phyloP scores from a whole-genome alignment of 257 asterid species.

The Jaltomata sinuosa region DNA sequence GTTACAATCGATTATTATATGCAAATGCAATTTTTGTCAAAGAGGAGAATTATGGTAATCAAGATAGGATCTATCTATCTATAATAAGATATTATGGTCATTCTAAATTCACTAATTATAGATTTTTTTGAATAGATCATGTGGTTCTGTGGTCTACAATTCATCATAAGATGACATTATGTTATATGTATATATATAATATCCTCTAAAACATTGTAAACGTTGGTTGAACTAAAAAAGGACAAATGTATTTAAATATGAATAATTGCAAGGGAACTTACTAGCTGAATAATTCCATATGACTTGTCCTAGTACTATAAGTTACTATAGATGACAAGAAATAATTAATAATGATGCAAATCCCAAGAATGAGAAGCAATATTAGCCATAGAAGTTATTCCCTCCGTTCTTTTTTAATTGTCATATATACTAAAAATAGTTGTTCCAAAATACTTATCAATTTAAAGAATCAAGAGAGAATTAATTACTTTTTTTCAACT shows the following conservation, averaged over 20 bases:
- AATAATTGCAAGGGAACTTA: background rate
- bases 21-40: too few relatives aligned
- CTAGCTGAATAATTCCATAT: background rate
- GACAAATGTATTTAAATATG: background rate
- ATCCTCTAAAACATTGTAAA: background rate
- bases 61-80: too few relatives aligned
- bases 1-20: too few relatives aligned
- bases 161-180: background rate
- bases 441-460: too few relatives aligned
- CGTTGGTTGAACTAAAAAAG: background rate
- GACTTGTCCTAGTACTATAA: too few relatives aligned
- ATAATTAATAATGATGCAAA: background rate
- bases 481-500: too few relatives aligned
- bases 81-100: background rate
- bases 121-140: too few relatives aligned
- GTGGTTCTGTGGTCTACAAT: background rate
- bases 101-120: background rate
- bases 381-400: background rate
- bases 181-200: too few relatives aligned
- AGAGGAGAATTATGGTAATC: too few relatives aligned
- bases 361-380: background rate
- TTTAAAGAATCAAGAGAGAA: too few relatives aligned
- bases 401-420: too few relatives aligned
- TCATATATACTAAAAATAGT: too few relatives aligned
- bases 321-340: background rate